Conservation (phyloP, 1,284 basidiomycete genomes). For the Porogramme epimiltina region DNA sequence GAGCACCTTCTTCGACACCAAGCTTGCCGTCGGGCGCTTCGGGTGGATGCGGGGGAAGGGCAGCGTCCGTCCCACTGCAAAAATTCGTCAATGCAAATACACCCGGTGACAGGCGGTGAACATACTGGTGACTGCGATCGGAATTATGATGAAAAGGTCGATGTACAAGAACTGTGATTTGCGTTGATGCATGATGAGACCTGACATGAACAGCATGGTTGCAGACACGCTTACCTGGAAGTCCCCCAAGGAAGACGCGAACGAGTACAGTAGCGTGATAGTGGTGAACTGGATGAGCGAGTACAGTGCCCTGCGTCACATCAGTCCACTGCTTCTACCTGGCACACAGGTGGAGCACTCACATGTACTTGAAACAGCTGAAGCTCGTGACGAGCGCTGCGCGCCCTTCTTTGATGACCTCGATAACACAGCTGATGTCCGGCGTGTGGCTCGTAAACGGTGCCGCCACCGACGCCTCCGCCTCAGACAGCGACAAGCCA, state of each 20-base stretch:
- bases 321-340: conserved; percentile 4
- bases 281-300: conserved; percentile 90
- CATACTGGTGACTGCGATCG: conserved; percentile 93
- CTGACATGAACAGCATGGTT: not conserved
- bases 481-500: conserved; percentile 95
- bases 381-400: conserved; percentile 97
- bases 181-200: conserved; percentile 7
- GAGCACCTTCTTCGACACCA: conserved; percentile 96
- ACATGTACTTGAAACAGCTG: conserved; percentile 99
- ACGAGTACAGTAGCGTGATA: conserved; percentile 93
- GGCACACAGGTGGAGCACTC: conserved; percentile 33
- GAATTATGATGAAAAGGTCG: conserved; percentile 97
- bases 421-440: conserved; percentile 95
- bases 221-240: conserved; percentile 70
- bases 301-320: conserved; percentile 72
- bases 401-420: conserved; percentile 95
- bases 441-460: conserved; percentile 95
- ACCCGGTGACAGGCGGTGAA: not conserved
- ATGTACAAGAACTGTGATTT: conserved; percentile 88
- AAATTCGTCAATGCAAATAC: conserved; percentile 14
- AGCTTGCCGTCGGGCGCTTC: conserved; percentile 93
- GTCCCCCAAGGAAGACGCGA: conserved; percentile 95
- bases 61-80: conserved; percentile 88
- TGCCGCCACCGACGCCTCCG: conserved; percentile 98
- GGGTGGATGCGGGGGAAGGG: conserved; percentile 87